Conservation (phyloP, 495 filamentous ascomycete species). For the Penicillium subrubescens region DNA sequence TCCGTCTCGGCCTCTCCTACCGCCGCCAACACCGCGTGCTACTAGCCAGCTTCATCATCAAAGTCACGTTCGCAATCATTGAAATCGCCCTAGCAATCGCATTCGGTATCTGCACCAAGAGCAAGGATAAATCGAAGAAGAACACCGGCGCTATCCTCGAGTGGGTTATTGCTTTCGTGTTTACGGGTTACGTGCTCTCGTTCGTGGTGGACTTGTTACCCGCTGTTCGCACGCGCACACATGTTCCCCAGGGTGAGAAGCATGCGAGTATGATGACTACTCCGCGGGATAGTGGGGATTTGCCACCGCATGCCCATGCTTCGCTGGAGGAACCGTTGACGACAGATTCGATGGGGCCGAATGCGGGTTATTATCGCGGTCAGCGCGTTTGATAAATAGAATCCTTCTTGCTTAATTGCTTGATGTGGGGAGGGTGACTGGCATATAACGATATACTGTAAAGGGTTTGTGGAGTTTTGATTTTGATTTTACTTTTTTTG, state of each 20-base stretch:
- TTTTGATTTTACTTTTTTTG: not conserved
- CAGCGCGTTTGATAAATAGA: constrained; percentile 20
- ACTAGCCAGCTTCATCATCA: constrained; percentile 77
- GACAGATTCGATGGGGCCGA: constrained; percentile 39
- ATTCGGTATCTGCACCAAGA: constrained; percentile 47
- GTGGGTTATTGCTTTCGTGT: constrained; percentile 88
- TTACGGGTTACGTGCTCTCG: constrained; percentile 85
- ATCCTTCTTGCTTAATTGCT: not conserved
- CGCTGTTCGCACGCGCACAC: constrained; percentile 64
- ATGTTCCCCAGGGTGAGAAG: constrained; percentile 50
- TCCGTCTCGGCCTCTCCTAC: constrained; percentile 76
- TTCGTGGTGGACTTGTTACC: constrained; percentile 89
- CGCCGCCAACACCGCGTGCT: constrained; percentile 68
- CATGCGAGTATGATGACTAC: constrained; percentile 21
- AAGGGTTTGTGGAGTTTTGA: not conserved
- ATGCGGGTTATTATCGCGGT: constrained; percentile 32
- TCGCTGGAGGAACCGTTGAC: constrained; percentile 44
- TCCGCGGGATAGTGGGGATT: constrained; percentile 8
- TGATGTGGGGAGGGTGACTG: not conserved
- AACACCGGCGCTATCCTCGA: constrained; percentile 66
- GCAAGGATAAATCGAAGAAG: constrained; percentile 40
- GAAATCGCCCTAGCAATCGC: constrained; percentile 75
- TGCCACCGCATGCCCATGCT: constrained; percentile 13
- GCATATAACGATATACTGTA: not conserved
- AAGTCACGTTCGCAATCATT: constrained; percentile 76